These are phyloP conservation scores for Phytophthora capsici DNA, from an alignment of 352 stramenopile genomes.

Conservation along the genomic window DNA sequence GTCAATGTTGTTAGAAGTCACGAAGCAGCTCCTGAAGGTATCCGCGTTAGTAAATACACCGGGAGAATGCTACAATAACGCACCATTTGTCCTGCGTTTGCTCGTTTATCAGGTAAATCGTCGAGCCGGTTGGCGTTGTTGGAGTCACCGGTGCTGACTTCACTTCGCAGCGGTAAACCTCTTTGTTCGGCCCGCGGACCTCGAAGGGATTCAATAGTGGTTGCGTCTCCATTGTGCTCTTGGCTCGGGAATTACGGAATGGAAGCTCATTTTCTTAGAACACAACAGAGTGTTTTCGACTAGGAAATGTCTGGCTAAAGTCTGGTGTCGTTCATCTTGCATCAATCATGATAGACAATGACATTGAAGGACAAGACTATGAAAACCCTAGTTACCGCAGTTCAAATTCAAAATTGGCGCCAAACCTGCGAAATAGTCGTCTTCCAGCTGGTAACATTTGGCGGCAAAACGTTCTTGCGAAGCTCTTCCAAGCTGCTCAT, in stretches of 20 bases:
- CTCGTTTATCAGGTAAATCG: constrained; percentile 17
- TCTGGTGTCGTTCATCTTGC: no score
- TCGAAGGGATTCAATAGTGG: constrained; percentile 4
- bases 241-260: not conserved
- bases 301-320: not conserved
- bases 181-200: not conserved
- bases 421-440: constrained; percentile 13
- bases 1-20: constrained; percentile 16
- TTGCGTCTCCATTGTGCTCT: constrained; percentile 9
- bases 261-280: not conserved
- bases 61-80: no score
- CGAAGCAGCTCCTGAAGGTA: constrained; percentile 11
- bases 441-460: not conserved
- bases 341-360: not conserved
- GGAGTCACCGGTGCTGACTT: not conserved
- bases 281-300: no score
- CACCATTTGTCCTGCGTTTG: constrained; percentile 20
- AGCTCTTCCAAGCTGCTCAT: constrained; percentile 1
- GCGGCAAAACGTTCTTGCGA: not conserved
- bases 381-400: no score
- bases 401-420: constrained; percentile 1
- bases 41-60: no score
- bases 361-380: no score
- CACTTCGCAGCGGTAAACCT: constrained; percentile 9
- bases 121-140: not conserved